Base-by-base conservation (phyloP, 1,284 basidiomycete species). In the Cutaneotrichosporon cavernicola region DNA sequence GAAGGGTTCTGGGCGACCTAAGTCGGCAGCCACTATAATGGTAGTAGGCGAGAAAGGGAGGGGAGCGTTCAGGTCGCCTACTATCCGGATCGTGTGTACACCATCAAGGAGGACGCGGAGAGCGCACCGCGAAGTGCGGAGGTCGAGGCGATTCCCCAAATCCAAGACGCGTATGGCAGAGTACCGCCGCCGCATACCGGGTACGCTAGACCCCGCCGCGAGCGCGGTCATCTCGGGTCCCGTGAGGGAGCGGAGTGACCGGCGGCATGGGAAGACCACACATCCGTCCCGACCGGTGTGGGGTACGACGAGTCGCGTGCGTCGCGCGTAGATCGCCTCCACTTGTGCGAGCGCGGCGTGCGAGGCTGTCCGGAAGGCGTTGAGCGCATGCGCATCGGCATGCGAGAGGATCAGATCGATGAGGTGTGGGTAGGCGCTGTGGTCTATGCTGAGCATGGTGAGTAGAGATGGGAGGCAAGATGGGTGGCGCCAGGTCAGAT, bases 381-480 rank as follows among this genome's bases (percentile, higher is more conserved):
- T 46, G 10, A 59, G 49, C 0, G 18, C 34, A 5, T 4, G 8
- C 22, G 7, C 14, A 32, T 50, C 34, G 21, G 47, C 58, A 34
- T 36, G 21, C 31, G 9, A 10, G n/a, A 59, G 30, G 47, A 59
- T 26, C 21, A 18, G 18, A 14, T 47, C 32, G 47, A 59, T 51
- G 34, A 59, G 18, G 58, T 59, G 58, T 21, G 58, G 58, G 58
- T 51, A 59, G 14, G 47, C 31, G n/a, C 11, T 50, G 46, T 59
- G 10, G 32, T 50, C 47, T 13, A 58, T 50, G 38, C 50, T 18
- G 43, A n/a, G 4, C 43, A 46, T 46, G 4, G 43, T 18, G 43
- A 7, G 43, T 16, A 46, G 43, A 46, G 18, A 18, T 18, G 16
- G 18, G 18, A 16, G 38, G n/a, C 43, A 18, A 36, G 34, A 36